Evolutionary conservation across 176 grass and related monocot species (phyloP).

Genomic region (Raddia distichophylla): DNA sequence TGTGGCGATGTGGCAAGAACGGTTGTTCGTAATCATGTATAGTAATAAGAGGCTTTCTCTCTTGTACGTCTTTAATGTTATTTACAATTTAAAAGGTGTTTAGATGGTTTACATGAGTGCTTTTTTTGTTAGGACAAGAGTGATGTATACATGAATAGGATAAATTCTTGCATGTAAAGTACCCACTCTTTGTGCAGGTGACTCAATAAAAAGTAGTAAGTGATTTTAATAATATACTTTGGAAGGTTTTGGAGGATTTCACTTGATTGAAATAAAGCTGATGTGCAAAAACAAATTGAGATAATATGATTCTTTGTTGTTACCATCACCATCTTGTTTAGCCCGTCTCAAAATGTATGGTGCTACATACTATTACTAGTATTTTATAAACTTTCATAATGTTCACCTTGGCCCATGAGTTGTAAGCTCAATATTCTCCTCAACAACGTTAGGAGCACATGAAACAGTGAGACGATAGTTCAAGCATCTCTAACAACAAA

Average conservation of each 20-base stretch:
- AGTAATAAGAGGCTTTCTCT: conserved; percentile 41
- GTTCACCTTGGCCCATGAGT: no score
- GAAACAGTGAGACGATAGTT: no score
- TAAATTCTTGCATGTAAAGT: conserved; percentile 47
- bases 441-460: no score
- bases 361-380: no score
- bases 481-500: no score
- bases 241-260: not conserved
- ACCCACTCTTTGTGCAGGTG: not conserved
- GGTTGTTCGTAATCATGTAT: conserved; percentile 42
- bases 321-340: not conserved
- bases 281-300: not conserved
- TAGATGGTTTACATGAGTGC: conserved; percentile 32
- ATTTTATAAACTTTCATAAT: no score
- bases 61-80: conserved; percentile 4
- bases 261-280: not conserved
- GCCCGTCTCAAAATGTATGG: no score
- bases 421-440: no score
- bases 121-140: conserved; percentile 45
- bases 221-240: not conserved
- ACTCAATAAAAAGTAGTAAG: conserved; percentile 15
- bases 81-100: conserved; percentile 33
- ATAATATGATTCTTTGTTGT: not conserved
- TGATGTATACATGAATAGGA: conserved; percentile 41
- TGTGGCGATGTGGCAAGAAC: not conserved